Base-by-base conservation (phyloP, 805 yeast genomes). In the Nakazawaea ambrosiae region DNA sequence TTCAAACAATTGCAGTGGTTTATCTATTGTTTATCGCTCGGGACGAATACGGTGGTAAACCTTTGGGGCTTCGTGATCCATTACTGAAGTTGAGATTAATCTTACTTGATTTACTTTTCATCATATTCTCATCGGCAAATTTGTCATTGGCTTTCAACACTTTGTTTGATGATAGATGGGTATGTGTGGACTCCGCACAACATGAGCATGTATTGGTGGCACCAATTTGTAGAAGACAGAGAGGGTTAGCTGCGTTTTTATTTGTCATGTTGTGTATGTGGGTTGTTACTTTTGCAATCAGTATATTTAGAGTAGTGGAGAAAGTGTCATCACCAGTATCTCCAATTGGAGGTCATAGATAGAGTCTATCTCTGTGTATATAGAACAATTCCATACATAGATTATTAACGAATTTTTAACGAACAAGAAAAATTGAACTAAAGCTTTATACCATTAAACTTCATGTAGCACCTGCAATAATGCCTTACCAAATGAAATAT, bases 1-100 rank as follows among this genome's bases (percentile, higher is more conserved):
- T 90, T 4, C 90, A 88, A 51, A 65, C 86, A 20, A 66, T 78
- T 44, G 95, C 96, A 3, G 60, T 86, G 19, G 70, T 76, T 0
- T 92, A 92, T 54, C 69, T 88, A 39, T 60, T 79, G 3, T 88
- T 85, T 57, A 85, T 90, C 55, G 78, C 95, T 2, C 78, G 77
- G 50, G 97, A 92, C 57, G 98, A 92, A 58, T 90, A 86, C 58
- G 73, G 80, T 18, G 94, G 96, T 11, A 82, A 86, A 53, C 98
- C 97, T 0, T 57, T 92, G 34, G 98, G 98, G 0, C 66, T 92
- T 31, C 71, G 98, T 48, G 75, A 86, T 44, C 94, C 97, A 0
- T 65, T 75, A 42, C 86, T 83, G 18, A 92, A 92, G 55, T 73
- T 92, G 66, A 70, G 84, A 50, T 69, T 90, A 41, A 69, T 90